Percentiles rank a stretch among this genome's conserved stretches.
Conservation (phyloP, 805 yeast species). For the Saccharomycopsis microspora region DNA sequence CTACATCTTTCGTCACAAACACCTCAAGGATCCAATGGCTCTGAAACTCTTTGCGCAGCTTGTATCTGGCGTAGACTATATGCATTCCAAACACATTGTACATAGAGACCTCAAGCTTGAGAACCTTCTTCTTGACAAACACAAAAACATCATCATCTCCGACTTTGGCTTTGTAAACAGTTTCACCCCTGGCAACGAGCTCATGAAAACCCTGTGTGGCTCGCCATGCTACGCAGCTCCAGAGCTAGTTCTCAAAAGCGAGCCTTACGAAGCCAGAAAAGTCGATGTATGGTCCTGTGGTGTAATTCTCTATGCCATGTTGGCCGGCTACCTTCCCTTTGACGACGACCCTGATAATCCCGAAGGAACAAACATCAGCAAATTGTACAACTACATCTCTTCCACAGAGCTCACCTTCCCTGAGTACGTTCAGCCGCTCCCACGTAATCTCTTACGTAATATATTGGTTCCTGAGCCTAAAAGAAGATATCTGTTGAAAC, state of each 20-base stretch:
- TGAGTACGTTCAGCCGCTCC: conserved; percentile 80
- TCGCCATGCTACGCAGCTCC: conserved; percentile 99
- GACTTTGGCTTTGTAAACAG: conserved; percentile 96
- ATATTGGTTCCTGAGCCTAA: conserved; percentile 79
- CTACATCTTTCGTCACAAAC: conserved; percentile 76
- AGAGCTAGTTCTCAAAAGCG: conserved; percentile 69
- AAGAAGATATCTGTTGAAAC: conserved; percentile 55
- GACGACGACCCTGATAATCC: conserved; percentile 97
- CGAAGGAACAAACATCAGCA: conserved; percentile 88
- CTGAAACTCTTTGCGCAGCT: conserved; percentile 85
- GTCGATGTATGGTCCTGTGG: conserved; percentile 98
- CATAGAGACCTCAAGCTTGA: conserved; percentile 81
- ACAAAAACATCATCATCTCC: conserved; percentile 74
- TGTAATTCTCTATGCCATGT: conserved; percentile 89
- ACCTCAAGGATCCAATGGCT: conserved; percentile 78
- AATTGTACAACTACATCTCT: conserved; percentile 84
- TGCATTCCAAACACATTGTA: conserved; percentile 71
- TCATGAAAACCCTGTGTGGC: conserved; percentile 93
- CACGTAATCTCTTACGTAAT: conserved; percentile 80
- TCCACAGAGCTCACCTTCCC: conserved; percentile 90
- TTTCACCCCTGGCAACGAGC: conserved; percentile 45
- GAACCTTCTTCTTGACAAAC: conserved; percentile 70
- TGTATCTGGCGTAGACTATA: conserved; percentile 87
- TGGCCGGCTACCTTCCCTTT: conserved; percentile 93
- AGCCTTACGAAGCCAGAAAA: conserved; percentile 83